Conservation (phyloP, 2,329 filamentous ascomycete genomes). For the Endocalyx cinctus region DNA sequence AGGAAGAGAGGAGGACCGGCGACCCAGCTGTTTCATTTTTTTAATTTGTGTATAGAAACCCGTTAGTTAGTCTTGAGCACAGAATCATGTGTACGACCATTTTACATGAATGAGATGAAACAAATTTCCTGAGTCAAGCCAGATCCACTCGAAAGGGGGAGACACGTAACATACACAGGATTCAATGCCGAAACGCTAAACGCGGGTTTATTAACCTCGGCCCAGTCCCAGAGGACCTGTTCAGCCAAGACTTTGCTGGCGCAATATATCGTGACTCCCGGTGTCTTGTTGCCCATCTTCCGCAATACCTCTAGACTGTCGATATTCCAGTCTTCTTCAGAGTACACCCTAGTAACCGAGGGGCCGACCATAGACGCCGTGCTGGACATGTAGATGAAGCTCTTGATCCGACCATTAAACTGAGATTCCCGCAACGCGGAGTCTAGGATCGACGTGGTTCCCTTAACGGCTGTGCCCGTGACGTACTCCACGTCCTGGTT, state of each 20-base stretch:
- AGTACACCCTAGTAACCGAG: background rate
- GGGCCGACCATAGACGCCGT: slow-evolving; percentile 7
- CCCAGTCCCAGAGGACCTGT: slow-evolving; percentile 28
- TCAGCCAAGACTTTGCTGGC: slow-evolving; percentile 29
- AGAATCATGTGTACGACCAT: too few relatives aligned
- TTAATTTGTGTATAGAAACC: too few relatives aligned
- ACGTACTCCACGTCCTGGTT: slow-evolving; percentile 13
- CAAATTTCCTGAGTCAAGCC: too few relatives aligned
- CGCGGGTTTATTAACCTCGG: slow-evolving; percentile 28
- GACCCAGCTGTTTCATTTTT: slow-evolving; percentile 26
- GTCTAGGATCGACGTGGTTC: slow-evolving; percentile 11
- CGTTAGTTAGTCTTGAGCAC: too few relatives aligned
- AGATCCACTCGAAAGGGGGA: too few relatives aligned
- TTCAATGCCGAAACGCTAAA: slow-evolving; percentile 31
- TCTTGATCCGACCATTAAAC: slow-evolving; percentile 13
- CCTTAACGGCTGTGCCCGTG: slow-evolving; percentile 10
- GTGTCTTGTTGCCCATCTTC: slow-evolving; percentile 12
- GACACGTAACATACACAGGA: background rate
- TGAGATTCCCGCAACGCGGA: slow-evolving; percentile 9
- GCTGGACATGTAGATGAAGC: slow-evolving; percentile 24
- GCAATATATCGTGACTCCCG: slow-evolving; percentile 17
- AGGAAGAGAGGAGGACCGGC: slow-evolving; percentile 33
- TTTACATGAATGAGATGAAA: too few relatives aligned
- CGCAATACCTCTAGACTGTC: slow-evolving; percentile 7
- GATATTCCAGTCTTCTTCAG: slow-evolving; percentile 5